A percentile compares a stretch with the other conserved stretches of the same genome.
These are phyloP conservation scores for Botrytis fabae DNA, from an alignment of 2,329 filamentous ascomycete species.

Conservation along the genomic window DNA sequence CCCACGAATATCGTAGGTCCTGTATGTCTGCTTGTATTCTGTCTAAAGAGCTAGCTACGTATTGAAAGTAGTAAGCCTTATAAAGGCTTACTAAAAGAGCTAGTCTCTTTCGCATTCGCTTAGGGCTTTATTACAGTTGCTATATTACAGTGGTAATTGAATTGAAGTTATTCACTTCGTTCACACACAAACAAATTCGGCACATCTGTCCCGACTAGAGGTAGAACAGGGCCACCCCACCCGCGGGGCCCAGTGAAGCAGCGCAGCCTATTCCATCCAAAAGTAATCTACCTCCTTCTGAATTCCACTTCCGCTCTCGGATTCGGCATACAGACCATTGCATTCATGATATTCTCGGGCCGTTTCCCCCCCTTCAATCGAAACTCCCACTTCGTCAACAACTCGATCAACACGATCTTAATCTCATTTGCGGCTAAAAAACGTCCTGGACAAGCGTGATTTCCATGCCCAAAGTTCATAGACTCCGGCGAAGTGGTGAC, in stretches of 20 bases:
- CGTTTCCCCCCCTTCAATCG: conserved; percentile 3
- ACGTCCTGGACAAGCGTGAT: conserved; percentile 46
- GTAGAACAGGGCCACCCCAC: conserved; percentile 6
- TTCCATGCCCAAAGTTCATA: conserved; percentile 44
- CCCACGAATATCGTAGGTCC: no score
- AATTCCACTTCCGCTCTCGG: conserved; percentile 2
- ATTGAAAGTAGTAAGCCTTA: no score
- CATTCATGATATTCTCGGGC: not conserved
- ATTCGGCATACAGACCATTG: not conserved
- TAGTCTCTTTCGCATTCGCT: no score
- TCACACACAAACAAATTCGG: not conserved
- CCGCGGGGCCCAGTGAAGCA: conserved; percentile 2
- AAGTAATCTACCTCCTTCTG: conserved; percentile 10
- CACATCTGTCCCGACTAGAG: conserved; percentile 1
- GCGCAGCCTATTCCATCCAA: conserved; percentile 5
- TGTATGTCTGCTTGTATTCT: no score
- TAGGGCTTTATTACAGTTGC: no score
- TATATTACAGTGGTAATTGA: no score
- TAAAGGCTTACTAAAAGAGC: no score
- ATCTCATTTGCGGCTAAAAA: conserved; percentile 44
- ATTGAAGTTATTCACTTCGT: no score
- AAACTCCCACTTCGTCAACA: conserved; percentile 40
- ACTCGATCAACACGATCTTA: conserved; percentile 40
- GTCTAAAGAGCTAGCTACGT: no score
- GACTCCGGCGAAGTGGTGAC: conserved; percentile 37